Conservation (phyloP, 768 basidiomycete species). For the Gymnopilus junonius region DNA sequence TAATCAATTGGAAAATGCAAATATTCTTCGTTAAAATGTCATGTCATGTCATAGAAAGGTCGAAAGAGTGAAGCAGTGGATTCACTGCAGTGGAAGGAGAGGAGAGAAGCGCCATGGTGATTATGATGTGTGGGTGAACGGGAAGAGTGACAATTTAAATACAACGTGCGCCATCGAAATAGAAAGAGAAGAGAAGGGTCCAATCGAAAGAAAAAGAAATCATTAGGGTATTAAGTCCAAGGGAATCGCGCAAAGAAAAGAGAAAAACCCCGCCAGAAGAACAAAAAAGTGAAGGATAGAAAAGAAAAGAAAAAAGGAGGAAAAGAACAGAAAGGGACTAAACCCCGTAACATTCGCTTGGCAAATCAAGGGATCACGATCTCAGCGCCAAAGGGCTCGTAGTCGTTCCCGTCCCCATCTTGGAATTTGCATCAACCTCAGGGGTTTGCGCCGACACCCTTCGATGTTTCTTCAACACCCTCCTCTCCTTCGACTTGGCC, state of each 20-base stretch:
- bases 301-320: background rate
- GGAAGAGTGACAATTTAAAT: background rate
- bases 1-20: background rate
- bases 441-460: conserved; percentile 14
- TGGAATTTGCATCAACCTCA: too few relatives aligned
- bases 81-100: too few relatives aligned
- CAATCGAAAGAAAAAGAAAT: background rate
- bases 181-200: background rate
- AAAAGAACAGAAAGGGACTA: background rate
- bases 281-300: background rate
- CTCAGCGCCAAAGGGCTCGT: background rate
- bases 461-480: conserved; percentile 26
- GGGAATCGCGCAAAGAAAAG: background rate
- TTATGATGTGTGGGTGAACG: too few relatives aligned
- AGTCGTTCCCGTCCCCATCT: background rate
- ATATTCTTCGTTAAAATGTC: too few relatives aligned
- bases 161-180: background rate
- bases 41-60: too few relatives aligned
- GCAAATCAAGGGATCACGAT: background rate
- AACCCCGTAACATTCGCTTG: background rate
- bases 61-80: too few relatives aligned
- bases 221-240: conserved; percentile 1
- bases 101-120: too few relatives aligned
- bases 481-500: conserved; percentile 17
- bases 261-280: background rate